These are phyloP conservation scores for Fusarium metavorans DNA, from an alignment of 2,329 filamentous ascomycete species.

Conservation along the genomic window DNA sequence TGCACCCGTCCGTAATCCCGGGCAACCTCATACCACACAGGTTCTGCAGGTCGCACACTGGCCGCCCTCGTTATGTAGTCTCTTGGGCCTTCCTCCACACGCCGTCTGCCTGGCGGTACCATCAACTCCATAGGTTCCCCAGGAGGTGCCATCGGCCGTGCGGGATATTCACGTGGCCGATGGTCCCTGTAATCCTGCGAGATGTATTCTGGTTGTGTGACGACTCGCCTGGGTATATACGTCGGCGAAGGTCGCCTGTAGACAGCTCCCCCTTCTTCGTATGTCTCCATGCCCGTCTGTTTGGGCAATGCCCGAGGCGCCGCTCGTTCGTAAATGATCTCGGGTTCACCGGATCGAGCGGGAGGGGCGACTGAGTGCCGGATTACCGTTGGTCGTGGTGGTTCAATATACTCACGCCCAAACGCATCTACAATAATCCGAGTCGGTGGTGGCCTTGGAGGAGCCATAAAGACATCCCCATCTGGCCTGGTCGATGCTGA, in stretches of 20 bases:
- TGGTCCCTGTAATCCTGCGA: conserved; percentile 65
- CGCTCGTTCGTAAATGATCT: conserved; percentile 75
- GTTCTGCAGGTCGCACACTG: conserved; percentile 68
- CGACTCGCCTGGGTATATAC: conserved; percentile 65
- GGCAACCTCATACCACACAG: conserved; percentile 56
- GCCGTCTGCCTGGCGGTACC: conserved; percentile 53
- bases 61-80: conserved; percentile 67
- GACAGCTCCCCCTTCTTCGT: conserved; percentile 62
- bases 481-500: conserved; percentile 64
- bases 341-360: conserved; percentile 59
- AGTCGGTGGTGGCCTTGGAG: conserved; percentile 65
- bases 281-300: conserved; percentile 59
- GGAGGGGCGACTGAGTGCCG: conserved; percentile 67
- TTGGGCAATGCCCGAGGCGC: conserved; percentile 65
- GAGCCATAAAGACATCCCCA: conserved; percentile 63
- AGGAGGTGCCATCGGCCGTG: conserved; percentile 58
- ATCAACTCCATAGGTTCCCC: conserved; percentile 64
- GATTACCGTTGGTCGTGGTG: conserved; percentile 56
- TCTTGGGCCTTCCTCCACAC: conserved; percentile 60
- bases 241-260: conserved; percentile 66
- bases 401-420: conserved; percentile 81
- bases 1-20: conserved; percentile 59
- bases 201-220: conserved; percentile 72
- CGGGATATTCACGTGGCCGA: conserved; percentile 69
- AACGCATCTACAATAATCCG: conserved; percentile 85